Evolutionary conservation across 257 asterid species (phyloP), one percentile per base, ranked within the genome.

Genomic region (Scutellaria galericulata): DNA sequence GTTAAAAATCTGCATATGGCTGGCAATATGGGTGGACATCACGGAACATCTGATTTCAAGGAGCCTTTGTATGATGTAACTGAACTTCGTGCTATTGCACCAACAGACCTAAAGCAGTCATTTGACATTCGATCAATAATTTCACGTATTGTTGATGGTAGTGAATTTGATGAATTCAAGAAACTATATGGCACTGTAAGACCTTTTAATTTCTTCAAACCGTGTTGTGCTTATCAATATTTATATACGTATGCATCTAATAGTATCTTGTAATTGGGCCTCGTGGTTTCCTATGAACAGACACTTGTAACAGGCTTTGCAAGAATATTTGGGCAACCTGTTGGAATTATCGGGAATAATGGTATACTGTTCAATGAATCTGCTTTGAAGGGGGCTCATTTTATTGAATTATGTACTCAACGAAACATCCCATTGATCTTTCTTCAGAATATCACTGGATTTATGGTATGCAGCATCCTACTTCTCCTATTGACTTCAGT

Each of bases 91-190:
- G 72, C 91, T 52, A 85, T 95, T 86, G 99, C 98, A 54, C 99
- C 99, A 14, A 85, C 87, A 4, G 97, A 95, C 82, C 88, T 95
- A 77, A 95, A 85, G 86, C 99, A 88, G 82, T 80, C 98, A 44
- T 86, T 92, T 70, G 98, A 95, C 77, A 78, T 89, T 75, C 89
- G 98, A 42, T 79, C 98, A 76, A 64, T 90, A 66, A 95, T 95
- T 74, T 87, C 98, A 71, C 97, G 92, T 66, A 85, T 92, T 65
- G 96, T 88, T 62, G 99, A 95, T 73, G 97, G 96, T 74, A 95
- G 99, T 76, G 91, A 89, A 80, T 95, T 95, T 77, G 98, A 95
- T 77, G 99, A 95, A 72, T 95, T 95, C 98, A 95, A 95, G 97
- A 91, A 95, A 85, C 72, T 95, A 82, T 95, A 95, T 79, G 98